Base-by-base conservation (phyloP, 2,329 filamentous ascomycete species). In the Fonsecaea erecta region DNA sequence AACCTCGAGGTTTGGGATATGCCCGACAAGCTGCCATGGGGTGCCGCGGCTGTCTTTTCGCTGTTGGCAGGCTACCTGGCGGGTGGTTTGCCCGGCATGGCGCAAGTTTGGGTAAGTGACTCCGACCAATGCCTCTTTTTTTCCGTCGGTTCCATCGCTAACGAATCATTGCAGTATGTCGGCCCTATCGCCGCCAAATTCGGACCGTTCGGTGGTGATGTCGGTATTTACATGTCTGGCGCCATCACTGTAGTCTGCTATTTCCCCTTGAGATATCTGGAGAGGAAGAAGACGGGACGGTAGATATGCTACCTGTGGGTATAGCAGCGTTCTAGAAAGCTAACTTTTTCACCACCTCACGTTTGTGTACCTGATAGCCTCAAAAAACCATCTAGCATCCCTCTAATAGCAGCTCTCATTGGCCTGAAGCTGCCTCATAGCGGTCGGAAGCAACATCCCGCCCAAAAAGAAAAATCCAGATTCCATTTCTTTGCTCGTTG, bases 11-110 rank as follows among this genome's bases (percentile, higher is more conserved):
- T 73, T 1, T 83, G 81, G 81, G 81, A 83, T 58, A 75, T 80
- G 48, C 79, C 78, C 0, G 70, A 66, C n/a, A 73, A 75, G 34
- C 71, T 83, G 43, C 81, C 81, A 0, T 62, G 76, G 6, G 81
- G 81, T 24, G 30, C 68, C 18, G 70, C 71, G 8, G 71, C 71
- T 5, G 60, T 69, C 46, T 60, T 67, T 26, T 59, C 71, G 6
- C 56, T 72, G 16, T 58, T 69, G 30, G 55, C 70, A 8, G 70
- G 67, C 24, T 71, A 71, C 63, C 77, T 89, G 40, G 82, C 82
- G 21, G 90, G 90, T n/a, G 88, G 90, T 72, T 81, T 90, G 1
- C 79, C 85, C 3, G 89, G 90, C 6, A 92, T 92, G 88, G 84
- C 84, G 32, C 89, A 92, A 76, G 76, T 80, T 0, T 92, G 89